Evolutionary conservation across 2,329 filamentous ascomycete species (phyloP).

Genomic region (Colletotrichum theobromicola): DNA sequence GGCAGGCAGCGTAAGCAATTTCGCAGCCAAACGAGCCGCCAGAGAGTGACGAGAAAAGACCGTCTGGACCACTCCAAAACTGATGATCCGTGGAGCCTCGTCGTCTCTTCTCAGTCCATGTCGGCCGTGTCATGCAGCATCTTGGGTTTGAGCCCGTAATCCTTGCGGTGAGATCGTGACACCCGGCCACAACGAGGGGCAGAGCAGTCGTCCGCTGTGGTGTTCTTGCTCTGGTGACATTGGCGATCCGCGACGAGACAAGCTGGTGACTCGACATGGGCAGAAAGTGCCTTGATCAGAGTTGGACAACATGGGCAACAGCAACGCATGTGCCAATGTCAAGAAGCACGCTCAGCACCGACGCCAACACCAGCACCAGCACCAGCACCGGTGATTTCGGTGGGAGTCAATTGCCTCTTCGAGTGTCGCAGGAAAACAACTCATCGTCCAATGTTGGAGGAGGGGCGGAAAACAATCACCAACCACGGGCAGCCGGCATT

Average conservation of each 20-base stretch:
- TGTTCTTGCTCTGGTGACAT: background rate
- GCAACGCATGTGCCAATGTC: background rate
- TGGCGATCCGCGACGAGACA: background rate
- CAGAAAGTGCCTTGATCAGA: background rate
- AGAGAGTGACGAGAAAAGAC: background rate
- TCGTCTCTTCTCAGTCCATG: background rate
- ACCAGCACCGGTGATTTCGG: background rate
- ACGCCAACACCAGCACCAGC: background rate
- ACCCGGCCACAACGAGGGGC: background rate
- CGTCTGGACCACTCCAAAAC: constrained; percentile 13
- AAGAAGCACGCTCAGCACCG: background rate
- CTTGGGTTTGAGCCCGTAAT: background rate
- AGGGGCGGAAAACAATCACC: background rate
- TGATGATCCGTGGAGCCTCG: constrained; percentile 12
- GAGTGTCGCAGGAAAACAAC: background rate
- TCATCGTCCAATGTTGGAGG: constrained; percentile 6
- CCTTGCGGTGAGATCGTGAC: constrained; percentile 1
- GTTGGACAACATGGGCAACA: background rate
- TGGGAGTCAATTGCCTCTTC: background rate
- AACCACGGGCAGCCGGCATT: background rate
- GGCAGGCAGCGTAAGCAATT: background rate
- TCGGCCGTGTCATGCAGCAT: background rate
- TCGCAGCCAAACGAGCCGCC: constrained; percentile 2
- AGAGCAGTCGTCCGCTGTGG: background rate
- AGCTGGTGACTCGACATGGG: background rate